A percentile compares a stretch with the other conserved stretches of the same genome.
Evolutionary conservation across 345 rosid genomes (phyloP).

Genomic region (Psidium guajava): DNA sequence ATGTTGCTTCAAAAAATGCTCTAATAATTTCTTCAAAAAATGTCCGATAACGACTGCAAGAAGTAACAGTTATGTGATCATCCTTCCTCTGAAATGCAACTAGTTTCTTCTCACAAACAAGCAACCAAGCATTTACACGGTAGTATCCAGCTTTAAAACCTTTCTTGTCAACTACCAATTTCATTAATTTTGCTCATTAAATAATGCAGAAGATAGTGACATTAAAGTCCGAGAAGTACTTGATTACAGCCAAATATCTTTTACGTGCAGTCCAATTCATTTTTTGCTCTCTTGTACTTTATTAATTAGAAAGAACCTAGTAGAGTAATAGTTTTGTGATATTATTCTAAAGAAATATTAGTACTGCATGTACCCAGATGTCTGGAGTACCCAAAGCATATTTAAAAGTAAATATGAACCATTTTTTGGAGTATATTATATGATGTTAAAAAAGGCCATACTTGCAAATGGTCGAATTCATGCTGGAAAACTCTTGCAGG

Average conservation of each 20-base stretch:
- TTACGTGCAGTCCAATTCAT: not conserved
- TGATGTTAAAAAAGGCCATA: slow-evolving; percentile 10
- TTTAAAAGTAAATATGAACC: not conserved
- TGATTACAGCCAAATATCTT: not conserved
- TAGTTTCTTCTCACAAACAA: not conserved
- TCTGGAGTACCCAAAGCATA: not conserved
- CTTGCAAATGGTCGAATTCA: slow-evolving; percentile 93
- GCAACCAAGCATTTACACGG: not conserved
- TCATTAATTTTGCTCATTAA: not conserved
- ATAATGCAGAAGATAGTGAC: not conserved
- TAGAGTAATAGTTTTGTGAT: not conserved
- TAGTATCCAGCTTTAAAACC: not conserved
- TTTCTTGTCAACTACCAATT: not conserved
- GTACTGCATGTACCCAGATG: not conserved
- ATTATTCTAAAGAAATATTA: not conserved
- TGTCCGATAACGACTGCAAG: not conserved
- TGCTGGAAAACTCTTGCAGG: slow-evolving; percentile 91
- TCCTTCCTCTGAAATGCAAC: not conserved
- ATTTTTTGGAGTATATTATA: not conserved
- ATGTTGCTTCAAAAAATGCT: not conserved
- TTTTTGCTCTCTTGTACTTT: not conserved
- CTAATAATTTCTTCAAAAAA: not conserved
- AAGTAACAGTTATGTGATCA: not conserved
- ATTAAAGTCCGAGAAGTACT: not conserved
- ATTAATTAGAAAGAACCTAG: not conserved